Percentiles rank a stretch among this genome's conserved stretches.
These are phyloP conservation scores for Calamus simplicifolius DNA, from an alignment of 176 grass and related monocot species.

Conservation along the genomic window DNA sequence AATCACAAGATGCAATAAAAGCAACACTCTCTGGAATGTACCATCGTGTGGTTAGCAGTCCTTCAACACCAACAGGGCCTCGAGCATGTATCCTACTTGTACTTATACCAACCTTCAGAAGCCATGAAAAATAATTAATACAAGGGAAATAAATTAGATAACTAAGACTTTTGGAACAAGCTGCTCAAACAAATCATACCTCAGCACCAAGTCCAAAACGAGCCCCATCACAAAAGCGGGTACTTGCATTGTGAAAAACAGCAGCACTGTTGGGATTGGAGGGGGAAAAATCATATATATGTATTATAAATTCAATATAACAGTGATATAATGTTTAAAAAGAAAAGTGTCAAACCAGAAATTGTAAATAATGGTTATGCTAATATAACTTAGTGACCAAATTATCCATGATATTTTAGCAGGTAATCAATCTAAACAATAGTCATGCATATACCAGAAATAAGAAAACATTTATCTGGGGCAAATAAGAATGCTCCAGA, in stretches of 20 bases:
- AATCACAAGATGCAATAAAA: conserved; percentile 1
- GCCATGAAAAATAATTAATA: conserved; percentile 19
- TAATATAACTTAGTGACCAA: too few relatives aligned
- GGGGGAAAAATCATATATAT: conserved; percentile 3
- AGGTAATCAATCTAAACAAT: too few relatives aligned
- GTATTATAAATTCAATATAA: background rate
- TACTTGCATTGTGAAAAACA: conserved; percentile 89
- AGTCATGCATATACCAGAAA: too few relatives aligned
- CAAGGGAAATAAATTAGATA: conserved; percentile 9
- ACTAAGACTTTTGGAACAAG: background rate
- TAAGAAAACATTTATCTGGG: too few relatives aligned
- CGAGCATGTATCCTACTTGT: conserved; percentile 98
- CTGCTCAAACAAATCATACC: conserved; percentile 32
- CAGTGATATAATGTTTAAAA: too few relatives aligned
- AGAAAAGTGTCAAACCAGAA: too few relatives aligned
- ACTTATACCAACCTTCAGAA: conserved; percentile 91
- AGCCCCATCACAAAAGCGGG: conserved; percentile 86
- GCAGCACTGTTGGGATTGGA: conserved; percentile 54
- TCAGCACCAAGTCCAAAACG: conserved; percentile 99
- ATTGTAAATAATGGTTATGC: too few relatives aligned
- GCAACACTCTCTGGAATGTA: conserved; percentile 24
- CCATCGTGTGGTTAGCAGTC: conserved; percentile 82
- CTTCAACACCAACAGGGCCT: conserved; percentile 95
- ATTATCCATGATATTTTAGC: too few relatives aligned
- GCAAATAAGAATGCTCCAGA: too few relatives aligned